Evolutionary conservation across 345 rosid genomes (phyloP).

Genomic region (Eucalyptus sp.): DNA sequence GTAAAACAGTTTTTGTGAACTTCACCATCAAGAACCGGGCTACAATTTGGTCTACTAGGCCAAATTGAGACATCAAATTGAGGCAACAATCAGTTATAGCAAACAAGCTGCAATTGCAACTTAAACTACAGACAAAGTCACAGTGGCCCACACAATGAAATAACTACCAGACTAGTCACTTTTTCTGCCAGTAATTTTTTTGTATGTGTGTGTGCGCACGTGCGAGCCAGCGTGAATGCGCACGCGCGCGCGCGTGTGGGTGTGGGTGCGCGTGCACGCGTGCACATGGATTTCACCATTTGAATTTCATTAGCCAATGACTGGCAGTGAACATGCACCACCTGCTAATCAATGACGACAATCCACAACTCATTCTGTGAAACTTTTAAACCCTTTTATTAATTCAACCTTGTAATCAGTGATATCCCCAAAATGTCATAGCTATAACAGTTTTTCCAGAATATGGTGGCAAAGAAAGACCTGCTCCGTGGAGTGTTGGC

Average conservation of each 20-base stretch:
- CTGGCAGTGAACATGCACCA: not conserved
- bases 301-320: not conserved
- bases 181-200: not conserved
- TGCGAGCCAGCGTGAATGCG: accelerated
- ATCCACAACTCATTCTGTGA: not conserved
- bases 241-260: accelerated
- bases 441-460: not conserved
- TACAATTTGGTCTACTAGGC: not conserved
- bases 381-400: not conserved
- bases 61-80: not conserved
- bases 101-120: not conserved
- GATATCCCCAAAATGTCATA: not conserved
- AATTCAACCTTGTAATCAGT: not conserved
- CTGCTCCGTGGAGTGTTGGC: not conserved
- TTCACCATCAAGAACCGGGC: not conserved
- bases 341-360: not conserved
- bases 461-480: not conserved
- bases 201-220: accelerated
- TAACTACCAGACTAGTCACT: not conserved
- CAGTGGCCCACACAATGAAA: not conserved
- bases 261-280: accelerated
- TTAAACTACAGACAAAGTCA: not conserved
- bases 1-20: not conserved
- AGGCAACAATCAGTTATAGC: not conserved
- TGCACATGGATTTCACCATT: not conserved